A percentile compares a stretch with the other conserved stretches of the same genome.
Evolutionary conservation across 2,329 filamentous ascomycete genomes (phyloP).

Genomic region (Fusarium floridanum): DNA sequence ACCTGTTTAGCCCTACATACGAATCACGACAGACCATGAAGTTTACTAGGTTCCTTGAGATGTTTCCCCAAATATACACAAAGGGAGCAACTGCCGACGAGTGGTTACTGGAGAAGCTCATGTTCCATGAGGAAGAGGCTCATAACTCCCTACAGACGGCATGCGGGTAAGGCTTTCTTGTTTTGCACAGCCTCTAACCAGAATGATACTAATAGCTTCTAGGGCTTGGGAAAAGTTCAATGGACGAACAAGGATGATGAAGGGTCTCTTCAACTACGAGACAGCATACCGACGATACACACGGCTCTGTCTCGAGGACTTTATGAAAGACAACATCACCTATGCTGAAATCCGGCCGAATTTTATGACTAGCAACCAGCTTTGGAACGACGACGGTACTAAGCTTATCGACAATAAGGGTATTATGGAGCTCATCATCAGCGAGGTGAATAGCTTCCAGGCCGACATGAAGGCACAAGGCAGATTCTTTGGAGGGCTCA

Average conservation of each 20-base stretch:
- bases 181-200: neutral
- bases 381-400: slow-evolving; percentile 70
- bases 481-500: slow-evolving; percentile 71
- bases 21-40: slow-evolving; percentile 58
- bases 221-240: slow-evolving; percentile 75
- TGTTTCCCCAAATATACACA: slow-evolving; percentile 47
- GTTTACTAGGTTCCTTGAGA: slow-evolving; percentile 57
- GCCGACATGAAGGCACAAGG: slow-evolving; percentile 42
- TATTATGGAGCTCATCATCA: slow-evolving; percentile 72
- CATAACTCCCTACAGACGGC: slow-evolving; percentile 64
- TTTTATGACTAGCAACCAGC: slow-evolving; percentile 73
- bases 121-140: slow-evolving; percentile 71
- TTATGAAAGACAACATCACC: slow-evolving; percentile 75
- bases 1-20: slow-evolving; percentile 66
- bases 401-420: slow-evolving; percentile 64
- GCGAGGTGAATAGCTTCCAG: slow-evolving; percentile 65
- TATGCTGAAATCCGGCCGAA: slow-evolving; percentile 80
- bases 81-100: slow-evolving; percentile 50
- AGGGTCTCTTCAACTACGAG: slow-evolving; percentile 77
- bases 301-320: slow-evolving; percentile 68
- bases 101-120: slow-evolving; percentile 74
- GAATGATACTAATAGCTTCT: slow-evolving; percentile 22
- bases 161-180: slow-evolving; percentile 61
- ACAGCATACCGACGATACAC: slow-evolving; percentile 73
- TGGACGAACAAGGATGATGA: slow-evolving; percentile 77